Percentiles rank a stretch among this genome's conserved stretches.
phyloP scores from a whole-genome alignment of 1,139 yeast species.

The Kurtzmaniella quercitrusa region DNA sequence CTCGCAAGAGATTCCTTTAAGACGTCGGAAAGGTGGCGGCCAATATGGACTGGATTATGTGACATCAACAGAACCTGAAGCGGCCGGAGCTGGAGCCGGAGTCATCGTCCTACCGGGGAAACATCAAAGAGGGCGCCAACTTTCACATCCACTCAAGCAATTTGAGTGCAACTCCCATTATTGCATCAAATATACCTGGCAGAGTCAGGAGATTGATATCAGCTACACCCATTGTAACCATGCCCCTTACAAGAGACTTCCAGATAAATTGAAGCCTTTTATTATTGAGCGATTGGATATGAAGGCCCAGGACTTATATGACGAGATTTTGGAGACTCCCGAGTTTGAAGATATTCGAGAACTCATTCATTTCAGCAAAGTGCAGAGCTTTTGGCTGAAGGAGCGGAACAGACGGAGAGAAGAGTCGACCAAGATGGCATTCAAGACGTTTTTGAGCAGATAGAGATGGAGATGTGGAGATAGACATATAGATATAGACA shows the following conservation, averaged over 20 bases:
- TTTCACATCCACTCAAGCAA: conserved; percentile 16
- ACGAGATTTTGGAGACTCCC: conserved; percentile 11
- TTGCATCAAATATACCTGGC: conserved; percentile 15
- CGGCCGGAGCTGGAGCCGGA: neutral
- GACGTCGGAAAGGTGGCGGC: neutral
- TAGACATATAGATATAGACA: neutral
- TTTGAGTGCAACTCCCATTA: conserved; percentile 15
- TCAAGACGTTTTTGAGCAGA: conserved; percentile 12
- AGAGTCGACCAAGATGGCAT: conserved; percentile 16
- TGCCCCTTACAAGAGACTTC: conserved; percentile 15
- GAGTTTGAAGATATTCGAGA: conserved; percentile 13
- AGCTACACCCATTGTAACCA: conserved; percentile 13
- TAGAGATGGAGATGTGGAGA: neutral
- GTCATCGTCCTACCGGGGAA: neutral
- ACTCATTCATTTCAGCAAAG: conserved; percentile 14
- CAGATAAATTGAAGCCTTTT: conserved; percentile 16
- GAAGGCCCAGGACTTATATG: conserved; percentile 16
- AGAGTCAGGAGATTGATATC: conserved; percentile 12
- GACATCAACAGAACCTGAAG: neutral
- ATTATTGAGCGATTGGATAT: conserved; percentile 14
- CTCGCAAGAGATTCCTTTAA: conserved; percentile 14
- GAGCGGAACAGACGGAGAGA: conserved; percentile 13
- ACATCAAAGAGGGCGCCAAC: conserved; percentile 11
- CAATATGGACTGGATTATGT: neutral
- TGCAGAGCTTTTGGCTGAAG: conserved; percentile 19